Conservation (phyloP, 139 green algal species). For the Chlorella vulgaris region DNA sequence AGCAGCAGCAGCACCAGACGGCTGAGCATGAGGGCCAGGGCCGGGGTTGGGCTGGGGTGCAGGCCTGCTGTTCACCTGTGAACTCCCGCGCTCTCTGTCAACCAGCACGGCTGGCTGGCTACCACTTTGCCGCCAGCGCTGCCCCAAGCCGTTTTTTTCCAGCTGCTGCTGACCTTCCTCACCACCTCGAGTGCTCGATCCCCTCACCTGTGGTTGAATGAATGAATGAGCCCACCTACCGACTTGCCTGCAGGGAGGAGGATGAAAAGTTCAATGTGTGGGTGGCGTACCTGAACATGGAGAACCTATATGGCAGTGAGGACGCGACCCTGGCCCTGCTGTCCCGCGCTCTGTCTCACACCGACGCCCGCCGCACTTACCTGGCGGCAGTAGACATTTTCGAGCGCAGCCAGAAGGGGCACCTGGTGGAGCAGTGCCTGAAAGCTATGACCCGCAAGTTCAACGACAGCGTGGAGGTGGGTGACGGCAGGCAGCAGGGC, state of each 20-base stretch:
- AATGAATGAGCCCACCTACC: too few species aligned
- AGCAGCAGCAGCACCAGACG: too few species aligned
- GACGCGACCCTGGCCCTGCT: conserved; percentile 84
- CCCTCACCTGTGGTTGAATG: too few species aligned
- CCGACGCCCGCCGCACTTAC: conserved; percentile 85
- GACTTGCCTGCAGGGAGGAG: conserved; percentile 66
- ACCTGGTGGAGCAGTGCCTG: conserved; percentile 60
- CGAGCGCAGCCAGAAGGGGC: conserved; percentile 56
- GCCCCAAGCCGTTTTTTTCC: too few species aligned
- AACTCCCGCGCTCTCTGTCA: too few species aligned
- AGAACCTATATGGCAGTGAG: conserved; percentile 86
- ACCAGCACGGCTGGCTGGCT: too few species aligned
- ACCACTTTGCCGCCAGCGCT: too few species aligned
- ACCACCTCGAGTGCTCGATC: too few species aligned
- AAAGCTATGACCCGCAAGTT: conserved; percentile 87
- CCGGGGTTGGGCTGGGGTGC: too few species aligned
- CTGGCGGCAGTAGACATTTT: conserved; percentile 66
- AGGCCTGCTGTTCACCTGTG: too few species aligned
- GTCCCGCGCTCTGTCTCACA: conserved; percentile 74
- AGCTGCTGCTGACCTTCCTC: too few species aligned
- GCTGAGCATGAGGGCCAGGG: too few species aligned
- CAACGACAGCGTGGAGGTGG: conserved; percentile 77
- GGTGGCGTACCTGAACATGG: conserved; percentile 94
- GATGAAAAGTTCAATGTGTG: conserved; percentile 95
- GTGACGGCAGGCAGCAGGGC: not conserved